Evolutionary conservation across 331 rosid species (phyloP), one percentile per base, ranked within the genome.

Genomic region (Prunus yedoensis): DNA sequence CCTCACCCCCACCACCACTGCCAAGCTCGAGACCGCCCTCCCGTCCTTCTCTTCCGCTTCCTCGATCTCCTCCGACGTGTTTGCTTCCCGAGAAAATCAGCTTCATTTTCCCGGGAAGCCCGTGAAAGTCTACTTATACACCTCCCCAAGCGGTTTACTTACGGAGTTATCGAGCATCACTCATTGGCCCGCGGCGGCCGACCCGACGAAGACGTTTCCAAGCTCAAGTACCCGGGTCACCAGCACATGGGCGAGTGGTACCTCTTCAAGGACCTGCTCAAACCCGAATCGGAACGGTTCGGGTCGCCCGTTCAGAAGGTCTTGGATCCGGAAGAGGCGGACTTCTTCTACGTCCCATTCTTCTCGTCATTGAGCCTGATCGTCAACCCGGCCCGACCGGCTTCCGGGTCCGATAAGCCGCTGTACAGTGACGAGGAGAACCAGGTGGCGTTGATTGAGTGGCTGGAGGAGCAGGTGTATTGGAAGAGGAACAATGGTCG

Each of bases 161-260:
- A 82, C 54, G 97, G 92, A 18, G 77, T 94, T 46, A 89, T 94
- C 73, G 78, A 82, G 66, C 89, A 87, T 49, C 97, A 94, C 59
- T 77, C 86, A 16, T 23, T 89, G 17, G 97, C 97, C n/a, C 97
- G 99, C 73, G 97, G 96, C 2, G 87, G 86, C 28, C 84, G 66
- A 13, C 67, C 79, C 27, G 50, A 15, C 13, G 71, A 47, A 1
- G 84, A 74, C 79, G 51, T 56, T 25, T 2, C 84, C 3, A 23
- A 66, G 38, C 87, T 90, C 60, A 86, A 82, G 76, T 94, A 92
- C 81, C 99, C 99, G 0, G 99, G 99, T 10, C 99, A 94, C 75
- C 99, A 94, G 84, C 95, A 92, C 84, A 94, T 94, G 99, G 85
- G 92, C 15, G 99, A 94, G 78, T 94, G 99, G 99, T 91, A 90